phyloP scores from a whole-genome alignment of 1,284 basidiomycete species.

The Hemileia vastatrix region DNA sequence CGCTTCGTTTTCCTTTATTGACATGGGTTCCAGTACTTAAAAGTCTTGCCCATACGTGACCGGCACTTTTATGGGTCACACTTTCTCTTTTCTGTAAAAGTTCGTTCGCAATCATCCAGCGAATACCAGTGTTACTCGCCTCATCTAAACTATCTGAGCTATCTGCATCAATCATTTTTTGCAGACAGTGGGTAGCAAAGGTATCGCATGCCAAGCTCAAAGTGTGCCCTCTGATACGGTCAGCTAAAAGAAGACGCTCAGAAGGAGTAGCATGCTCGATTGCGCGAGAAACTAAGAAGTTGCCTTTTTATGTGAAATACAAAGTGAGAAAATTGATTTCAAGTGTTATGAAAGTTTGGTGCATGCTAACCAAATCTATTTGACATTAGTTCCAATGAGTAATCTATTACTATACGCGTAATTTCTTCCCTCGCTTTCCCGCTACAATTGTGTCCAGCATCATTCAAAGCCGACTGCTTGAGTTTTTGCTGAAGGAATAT shows the following conservation, averaged over 20 bases:
- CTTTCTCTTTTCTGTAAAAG: slow-evolving; percentile 23
- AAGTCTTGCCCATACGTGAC: slow-evolving; percentile 22
- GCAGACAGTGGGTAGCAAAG: slow-evolving; percentile 22
- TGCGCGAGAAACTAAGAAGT: slow-evolving; percentile 23
- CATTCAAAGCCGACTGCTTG: slow-evolving; percentile 21
- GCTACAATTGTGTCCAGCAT: background rate
- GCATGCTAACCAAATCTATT: slow-evolving; percentile 19
- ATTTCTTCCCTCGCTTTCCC: slow-evolving; percentile 17
- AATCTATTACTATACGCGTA: slow-evolving; percentile 22
- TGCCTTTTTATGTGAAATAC: background rate
- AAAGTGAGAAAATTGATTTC: background rate
- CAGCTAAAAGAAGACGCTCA: slow-evolving; percentile 14
- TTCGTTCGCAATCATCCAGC: slow-evolving; percentile 19
- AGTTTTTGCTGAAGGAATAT: slow-evolving; percentile 25
- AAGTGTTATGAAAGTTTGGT: background rate
- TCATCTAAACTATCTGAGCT: too few relatives aligned
- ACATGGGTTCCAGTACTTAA: slow-evolving; percentile 14
- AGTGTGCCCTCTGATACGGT: slow-evolving; percentile 20
- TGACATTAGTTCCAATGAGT: slow-evolving; percentile 22
- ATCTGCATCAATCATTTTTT: slow-evolving; percentile 25
- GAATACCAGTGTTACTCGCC: slow-evolving; percentile 15
- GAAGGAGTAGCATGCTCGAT: slow-evolving; percentile 22
- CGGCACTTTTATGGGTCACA: slow-evolving; percentile 25
- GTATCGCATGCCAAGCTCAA: slow-evolving; percentile 21
- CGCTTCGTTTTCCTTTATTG: slow-evolving; percentile 17